These are phyloP conservation scores for Hypoxylon sp. DNA, from an alignment of 2,329 filamentous ascomycete species.

Conservation along the genomic window DNA sequence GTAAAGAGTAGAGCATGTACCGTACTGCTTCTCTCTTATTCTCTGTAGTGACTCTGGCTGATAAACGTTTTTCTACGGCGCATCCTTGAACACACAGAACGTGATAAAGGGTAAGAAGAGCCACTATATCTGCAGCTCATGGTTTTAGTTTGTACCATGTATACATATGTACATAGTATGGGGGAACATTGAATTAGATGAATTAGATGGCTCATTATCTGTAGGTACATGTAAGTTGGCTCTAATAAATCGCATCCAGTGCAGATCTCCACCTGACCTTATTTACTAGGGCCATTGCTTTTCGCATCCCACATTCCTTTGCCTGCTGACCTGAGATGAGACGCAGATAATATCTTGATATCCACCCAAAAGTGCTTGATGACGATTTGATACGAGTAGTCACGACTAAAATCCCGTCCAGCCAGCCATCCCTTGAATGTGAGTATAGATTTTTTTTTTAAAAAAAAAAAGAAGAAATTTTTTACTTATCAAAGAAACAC, in stretches of 20 bases:
- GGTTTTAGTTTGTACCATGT: no score
- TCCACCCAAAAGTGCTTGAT: constrained; percentile 1
- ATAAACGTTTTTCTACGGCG: not conserved
- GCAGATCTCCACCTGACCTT: constrained; percentile 40
- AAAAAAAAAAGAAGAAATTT: no score
- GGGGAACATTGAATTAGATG: no score
- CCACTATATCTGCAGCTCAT: no score
- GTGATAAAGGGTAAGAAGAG: not conserved
- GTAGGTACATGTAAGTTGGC: constrained; percentile 7
- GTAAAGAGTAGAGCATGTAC: no score
- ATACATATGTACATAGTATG: not conserved
- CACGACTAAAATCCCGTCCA: not conserved
- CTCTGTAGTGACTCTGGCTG: not conserved
- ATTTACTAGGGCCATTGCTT: constrained; percentile 7
- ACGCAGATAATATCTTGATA: constrained; percentile 12
- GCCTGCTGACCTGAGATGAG: constrained; percentile 33
- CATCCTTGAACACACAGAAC: not conserved
- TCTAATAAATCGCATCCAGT: constrained; percentile 14
- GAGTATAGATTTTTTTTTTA: not conserved
- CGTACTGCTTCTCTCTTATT: not conserved
- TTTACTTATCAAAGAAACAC: not conserved
- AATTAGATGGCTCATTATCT: constrained; percentile 16
- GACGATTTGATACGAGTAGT: constrained; percentile 3
- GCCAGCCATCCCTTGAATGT: not conserved
- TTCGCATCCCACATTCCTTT: constrained; percentile 25